Evolutionary conservation across 225 moss, liverwort and hornwort genomes (phyloP), one percentile per base, ranked within the genome.

Genomic region (Polytrichum formosum): DNA sequence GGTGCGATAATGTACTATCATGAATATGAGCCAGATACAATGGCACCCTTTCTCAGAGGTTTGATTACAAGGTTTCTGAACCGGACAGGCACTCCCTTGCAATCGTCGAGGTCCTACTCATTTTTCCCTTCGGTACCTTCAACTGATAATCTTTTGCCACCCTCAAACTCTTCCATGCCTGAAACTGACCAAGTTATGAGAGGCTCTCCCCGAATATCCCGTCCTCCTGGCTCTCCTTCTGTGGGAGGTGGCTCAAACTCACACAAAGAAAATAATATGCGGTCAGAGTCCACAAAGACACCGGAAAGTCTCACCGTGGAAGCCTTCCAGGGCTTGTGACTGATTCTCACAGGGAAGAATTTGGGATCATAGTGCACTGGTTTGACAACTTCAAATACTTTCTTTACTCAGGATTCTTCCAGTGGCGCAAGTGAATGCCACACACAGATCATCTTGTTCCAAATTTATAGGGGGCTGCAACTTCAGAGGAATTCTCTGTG

Each of bases 1-100:
- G 94, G 94, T 25, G 90, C 84, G 55, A 78, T 94, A 61, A 94
- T 94, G 94, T 94, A 94, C 82, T 94, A 85, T 70, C 91, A 94
- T 67, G 94, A 94, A 73, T 85, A 91, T 72, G 91, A 94, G 67
- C 94, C 94, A 25, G 80, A 82, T 29, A 94, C 94, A 18, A 91
- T 94, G 94, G 90, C 94, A 53, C 90, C 94, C 46, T 94, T 94
- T 67, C 81, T 94, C 6, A 81, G 94, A 82, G 94, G 94, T 1
- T 76, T 94, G 53, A 83, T 94, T 53, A 85, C 82, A 33, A 83
- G 94, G 67, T 94, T 94, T 67, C 78, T 90, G 25, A 94, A 91
- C 83, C 86, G 83, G 31, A 94, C 90, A 23, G 91, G 86, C 55
- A 91, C 90, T 30, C 90, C 91, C 67, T 80, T 91, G 64, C 86